A percentile compares a stretch with the other conserved stretches of the same genome.
phyloP scores from a whole-genome alignment of 768 basidiomycete genomes.

The Suillus brevipes region DNA sequence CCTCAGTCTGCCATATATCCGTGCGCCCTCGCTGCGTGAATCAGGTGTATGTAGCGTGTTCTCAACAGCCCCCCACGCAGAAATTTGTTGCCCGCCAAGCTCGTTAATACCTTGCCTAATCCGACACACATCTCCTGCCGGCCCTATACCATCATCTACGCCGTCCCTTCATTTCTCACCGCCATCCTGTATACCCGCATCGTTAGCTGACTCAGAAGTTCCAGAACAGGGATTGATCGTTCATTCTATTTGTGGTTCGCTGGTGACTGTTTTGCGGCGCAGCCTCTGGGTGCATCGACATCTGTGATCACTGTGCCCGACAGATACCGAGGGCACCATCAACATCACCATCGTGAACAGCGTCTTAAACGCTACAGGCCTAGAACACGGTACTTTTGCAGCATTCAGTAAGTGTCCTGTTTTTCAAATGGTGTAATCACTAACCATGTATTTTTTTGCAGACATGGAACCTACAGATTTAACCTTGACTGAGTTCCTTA shows the following conservation, averaged over 20 bases:
- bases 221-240: too few species aligned
- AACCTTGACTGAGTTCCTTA: conserved; percentile 49
- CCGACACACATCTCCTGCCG: too few species aligned
- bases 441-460: conserved; percentile 25
- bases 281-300: conserved; percentile 66
- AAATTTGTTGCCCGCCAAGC: too few species aligned
- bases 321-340: conserved; percentile 61
- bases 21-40: conserved; percentile 86
- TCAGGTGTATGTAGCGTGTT: conserved; percentile 66
- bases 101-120: too few species aligned
- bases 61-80: conserved; percentile 51
- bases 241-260: background rate
- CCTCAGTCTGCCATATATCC: conserved; percentile 75
- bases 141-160: too few species aligned
- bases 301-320: conserved; percentile 54
- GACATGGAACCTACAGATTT: conserved; percentile 58
- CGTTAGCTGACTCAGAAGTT: too few species aligned
- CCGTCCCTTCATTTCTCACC: too few species aligned
- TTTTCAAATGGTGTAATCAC: background rate
- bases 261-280: conserved; percentile 7
- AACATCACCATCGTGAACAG: conserved; percentile 62
- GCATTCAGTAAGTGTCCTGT: conserved; percentile 52
- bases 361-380: conserved; percentile 46
- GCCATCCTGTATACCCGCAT: too few species aligned
- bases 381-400: conserved; percentile 52